Base-by-base conservation (phyloP, 805 yeast species). In the Priceomyces haplophilus region DNA sequence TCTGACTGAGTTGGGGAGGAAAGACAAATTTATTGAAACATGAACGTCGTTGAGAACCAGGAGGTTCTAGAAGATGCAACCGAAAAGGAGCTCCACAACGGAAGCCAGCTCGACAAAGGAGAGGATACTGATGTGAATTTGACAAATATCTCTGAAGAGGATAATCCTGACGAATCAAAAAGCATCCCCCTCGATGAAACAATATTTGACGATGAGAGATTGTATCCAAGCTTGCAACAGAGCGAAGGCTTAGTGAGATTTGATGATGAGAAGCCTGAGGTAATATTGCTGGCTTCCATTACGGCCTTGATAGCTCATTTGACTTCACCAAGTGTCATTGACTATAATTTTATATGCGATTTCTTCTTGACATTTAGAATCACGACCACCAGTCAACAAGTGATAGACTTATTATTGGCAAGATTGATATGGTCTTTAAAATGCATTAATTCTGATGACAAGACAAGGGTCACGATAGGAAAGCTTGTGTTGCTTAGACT, bases 321-420 rank as follows among this genome's bases (percentile, higher is more conserved):
- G 23, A 83, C 96, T 1, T 79, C 87, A 8, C 90, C 93, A 4
- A 78, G 80, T 44, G 64, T 79, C 4, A 76, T 91, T 13, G 90
- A 88, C 60, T 91, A 91, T 60, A 78, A 80, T 47, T 73, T 85
- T 31, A 67, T 90, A 42, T 78, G 90, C 37, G 97, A 93, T 65
- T 89, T 93, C 60, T 87, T 91, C 59, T 73, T 91, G 39, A 82
- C 96, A 1, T 90, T 79, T 63, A 72, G 98, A 39, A 73, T 81
- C 41, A 89, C 86, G 57, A 66, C 84, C 30, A 66, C 79, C 13
- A 62, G 83, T n/a, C 57, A 66, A 13, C 75, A 78, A 10, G 71
- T 91, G 13, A 64, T 88, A 59, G 75, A 77, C 43, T 63, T 85
- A 25, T 64, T 90, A 25, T 55, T 83, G 18, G 72, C 82, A 18